Base-by-base conservation (phyloP, 139 green algal species). In the Tetratostichococcus sp. region DNA sequence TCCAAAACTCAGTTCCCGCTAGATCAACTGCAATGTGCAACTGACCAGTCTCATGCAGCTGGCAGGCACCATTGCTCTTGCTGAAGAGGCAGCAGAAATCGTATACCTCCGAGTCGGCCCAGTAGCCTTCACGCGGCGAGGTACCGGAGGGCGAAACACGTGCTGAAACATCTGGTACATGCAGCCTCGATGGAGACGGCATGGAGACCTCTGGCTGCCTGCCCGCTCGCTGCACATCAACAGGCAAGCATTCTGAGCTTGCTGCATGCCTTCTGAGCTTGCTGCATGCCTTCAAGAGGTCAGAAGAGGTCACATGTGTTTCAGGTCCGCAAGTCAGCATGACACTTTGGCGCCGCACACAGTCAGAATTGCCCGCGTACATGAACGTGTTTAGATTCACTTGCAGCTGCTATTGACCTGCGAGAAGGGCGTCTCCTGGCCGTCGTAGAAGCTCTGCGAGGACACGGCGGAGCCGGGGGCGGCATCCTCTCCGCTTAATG, bases 81-180 rank as follows among this genome's bases (percentile, higher is more conserved):
- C n/a, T n/a, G n/a, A n/a, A n/a, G n/a, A n/a, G n/a, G n/a, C n/a
- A n/a, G n/a, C n/a, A n/a, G n/a, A n/a, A n/a, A n/a, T n/a, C n/a
- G n/a, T n/a, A 2, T 17, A 57, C 50, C 71, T 75, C 71, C 1
- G 43, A 69, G 31, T 75, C 71, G 30, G 43, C 71, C 43, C 77
- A 33, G 43, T 80, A 83, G 35, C 71, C 80, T 26, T 85, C 71
- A 66, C 68, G 57, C 17, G 71, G 71, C 0, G 71, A 75, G 5
- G 42, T 30, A 23, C 71, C 50, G 14, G 2, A 26, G 11, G 2
- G 50, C 50, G 50, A 50, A 11, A 21, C 39, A 50, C 8, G 39
- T 50, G 8, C 39, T 50, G 39, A 50, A 6, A 17, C 50, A 5
- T 23, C 14, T 25, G 11, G 50, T 17, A 62, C 50, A 25, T 17